Base-by-base conservation (phyloP, 176 grass and related monocot genomes). In the Hordeum marinum region DNA sequence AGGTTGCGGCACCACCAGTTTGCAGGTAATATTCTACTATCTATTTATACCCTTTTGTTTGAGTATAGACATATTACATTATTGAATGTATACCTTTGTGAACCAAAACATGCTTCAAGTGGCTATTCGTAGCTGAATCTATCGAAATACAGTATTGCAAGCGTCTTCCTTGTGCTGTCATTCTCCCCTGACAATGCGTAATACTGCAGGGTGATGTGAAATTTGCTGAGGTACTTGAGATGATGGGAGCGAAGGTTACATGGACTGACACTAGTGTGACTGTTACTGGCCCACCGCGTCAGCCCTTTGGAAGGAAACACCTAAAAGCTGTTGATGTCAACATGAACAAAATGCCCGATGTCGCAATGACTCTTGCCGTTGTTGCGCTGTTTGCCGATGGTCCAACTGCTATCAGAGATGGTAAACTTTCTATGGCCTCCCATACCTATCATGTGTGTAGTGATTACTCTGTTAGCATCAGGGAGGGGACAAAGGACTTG, bases 271-370 rank as follows among this genome's bases (percentile, higher is more conserved):
- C 92, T 17, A 92, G 93, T 63, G 96, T 99, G 23, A 94, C 88
- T 31, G 93, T 96, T 70, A 99, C 91, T 23, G 96, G 96, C 76
- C 96, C 96, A 72, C 90, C 90, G 0, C 91, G 93, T 60, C 40
- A 90, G 72, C 83, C 93, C 14, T 96, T 85, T 36, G 89, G 77
- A 79, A 93, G 82, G 76, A 94, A 90, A 85, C 91, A 98, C 80
- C 85, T 99, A 31, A 93, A 87, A 67, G 90, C 93, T 36, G 68
- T 99, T 74, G 96, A 99, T 91, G 96, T 99, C 10, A 96, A 99
- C 84, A 99, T 99, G 94, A 96, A 96, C 82, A 99, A 99, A 80
- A 99, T 99, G 96, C 96, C 96, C 23, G 96, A 99, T 90, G 96
- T 96, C 7, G 96, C 96, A 18, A 99, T 99, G 96, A 99, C 96